Percentiles rank a stretch among this genome's conserved stretches.
Evolutionary conservation across 495 filamentous ascomycete genomes (phyloP).

Genomic region (Penicillium salamii): DNA sequence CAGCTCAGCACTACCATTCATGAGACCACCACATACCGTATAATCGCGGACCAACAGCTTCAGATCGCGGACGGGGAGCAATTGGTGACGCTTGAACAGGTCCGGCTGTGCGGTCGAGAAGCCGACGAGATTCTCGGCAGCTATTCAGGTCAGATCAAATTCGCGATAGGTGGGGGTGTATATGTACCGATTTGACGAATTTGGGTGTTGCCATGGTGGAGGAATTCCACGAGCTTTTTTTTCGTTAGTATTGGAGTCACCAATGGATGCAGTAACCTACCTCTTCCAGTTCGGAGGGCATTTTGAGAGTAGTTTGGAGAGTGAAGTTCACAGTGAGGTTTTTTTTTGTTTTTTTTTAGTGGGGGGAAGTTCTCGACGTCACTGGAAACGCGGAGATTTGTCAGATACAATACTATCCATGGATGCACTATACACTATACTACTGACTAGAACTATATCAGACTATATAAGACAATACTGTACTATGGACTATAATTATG

Average conservation of each 20-base stretch:
- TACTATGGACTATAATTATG: too few species aligned
- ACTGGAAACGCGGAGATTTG: conserved; percentile 11
- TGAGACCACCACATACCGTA: conserved; percentile 49
- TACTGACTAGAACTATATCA: too few species aligned
- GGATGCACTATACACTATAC: too few species aligned
- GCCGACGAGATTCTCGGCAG: conserved; percentile 80
- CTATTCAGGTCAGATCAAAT: conserved; percentile 32
- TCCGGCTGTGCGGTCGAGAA: conserved; percentile 73
- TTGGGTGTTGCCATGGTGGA: conserved; percentile 83
- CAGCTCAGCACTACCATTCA: conserved; percentile 3
- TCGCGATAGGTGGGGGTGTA: not conserved
- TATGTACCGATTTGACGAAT: conserved; percentile 68
- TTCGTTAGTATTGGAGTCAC: too few species aligned
- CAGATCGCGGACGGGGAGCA: conserved; percentile 80
- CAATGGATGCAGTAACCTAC: too few species aligned
- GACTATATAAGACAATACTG: too few species aligned
- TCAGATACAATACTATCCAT: too few species aligned
- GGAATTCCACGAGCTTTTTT: conserved; percentile 85
- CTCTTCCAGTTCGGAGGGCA: conserved; percentile 84
- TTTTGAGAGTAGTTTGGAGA: conserved; percentile 27
- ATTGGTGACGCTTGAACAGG: conserved; percentile 78
- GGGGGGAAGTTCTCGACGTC: conserved; percentile 21
- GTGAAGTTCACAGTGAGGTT: too few species aligned
- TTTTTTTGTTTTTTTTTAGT: conserved; percentile 20
- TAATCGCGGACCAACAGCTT: conserved; percentile 87